Evolutionary conservation across 495 filamentous ascomycete species (phyloP).

Genomic region (Immersiella caudata): DNA sequence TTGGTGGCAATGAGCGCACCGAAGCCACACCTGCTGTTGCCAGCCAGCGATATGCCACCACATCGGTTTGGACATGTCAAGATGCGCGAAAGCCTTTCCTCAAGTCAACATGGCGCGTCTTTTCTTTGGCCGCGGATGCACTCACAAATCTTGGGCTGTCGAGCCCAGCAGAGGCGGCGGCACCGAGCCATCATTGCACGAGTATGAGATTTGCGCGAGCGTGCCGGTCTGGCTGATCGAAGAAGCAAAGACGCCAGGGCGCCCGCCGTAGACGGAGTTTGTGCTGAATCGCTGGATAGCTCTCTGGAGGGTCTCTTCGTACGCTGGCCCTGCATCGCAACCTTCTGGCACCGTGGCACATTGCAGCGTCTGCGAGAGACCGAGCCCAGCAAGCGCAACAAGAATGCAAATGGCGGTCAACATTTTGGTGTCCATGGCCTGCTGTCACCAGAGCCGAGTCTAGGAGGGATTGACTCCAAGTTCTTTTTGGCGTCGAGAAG

Average conservation of each 20-base stretch:
- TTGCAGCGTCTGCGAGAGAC: too few species aligned
- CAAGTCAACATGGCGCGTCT: neutral
- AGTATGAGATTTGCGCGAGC: neutral
- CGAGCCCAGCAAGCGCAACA: too few species aligned
- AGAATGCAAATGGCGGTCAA: too few species aligned
- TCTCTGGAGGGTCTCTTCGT: neutral
- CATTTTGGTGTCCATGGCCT: too few species aligned
- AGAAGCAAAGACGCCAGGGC: neutral
- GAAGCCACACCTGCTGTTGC: conserved; percentile 3
- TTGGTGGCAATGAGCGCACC: neutral
- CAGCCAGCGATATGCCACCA: neutral
- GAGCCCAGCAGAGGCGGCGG: neutral
- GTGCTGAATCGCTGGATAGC: neutral
- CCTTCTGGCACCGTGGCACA: too few species aligned
- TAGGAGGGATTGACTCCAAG: too few species aligned
- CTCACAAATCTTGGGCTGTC: neutral
- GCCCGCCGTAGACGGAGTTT: neutral
- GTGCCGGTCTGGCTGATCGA: neutral
- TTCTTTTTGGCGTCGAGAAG: too few species aligned
- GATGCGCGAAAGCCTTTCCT: neutral
- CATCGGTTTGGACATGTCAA: neutral
- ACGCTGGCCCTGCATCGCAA: too few species aligned
- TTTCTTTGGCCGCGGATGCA: neutral
- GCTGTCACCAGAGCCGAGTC: too few species aligned
- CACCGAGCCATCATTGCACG: neutral